These are phyloP conservation scores for Aspergillus aculeatinus DNA, from an alignment of 2,329 filamentous ascomycete species.

Conservation along the genomic window DNA sequence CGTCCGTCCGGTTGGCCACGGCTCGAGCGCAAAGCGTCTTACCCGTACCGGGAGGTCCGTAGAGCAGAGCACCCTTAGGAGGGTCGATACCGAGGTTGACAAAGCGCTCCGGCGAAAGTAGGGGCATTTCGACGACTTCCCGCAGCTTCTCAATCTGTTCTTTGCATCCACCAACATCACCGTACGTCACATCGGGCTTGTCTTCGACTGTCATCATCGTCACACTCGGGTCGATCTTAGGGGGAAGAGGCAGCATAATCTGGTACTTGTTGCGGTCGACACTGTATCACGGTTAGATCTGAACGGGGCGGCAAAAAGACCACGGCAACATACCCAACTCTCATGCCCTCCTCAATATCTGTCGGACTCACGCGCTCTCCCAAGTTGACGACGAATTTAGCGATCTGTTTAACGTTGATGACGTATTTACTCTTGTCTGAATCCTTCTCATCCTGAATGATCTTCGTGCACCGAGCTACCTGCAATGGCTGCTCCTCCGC, in stretches of 20 bases:
- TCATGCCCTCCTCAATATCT: constrained; percentile 99
- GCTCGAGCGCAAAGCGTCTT: constrained; percentile 98
- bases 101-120: constrained; percentile 93
- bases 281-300: constrained; percentile 36
- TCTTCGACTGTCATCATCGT: constrained; percentile 99
- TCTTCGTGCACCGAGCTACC: constrained; percentile 97
- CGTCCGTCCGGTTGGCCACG: constrained; percentile 95
- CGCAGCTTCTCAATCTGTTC: constrained; percentile 99
- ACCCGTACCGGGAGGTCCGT: constrained; percentile 96
- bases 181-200: constrained; percentile 98
- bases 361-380: constrained; percentile 96
- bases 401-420: constrained; percentile 99
- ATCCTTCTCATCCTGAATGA: constrained; percentile 95
- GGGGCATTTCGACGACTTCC: constrained; percentile 97
- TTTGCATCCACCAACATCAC: constrained; percentile 97
- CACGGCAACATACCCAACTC: constrained; percentile 66
- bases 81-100: constrained; percentile 99
- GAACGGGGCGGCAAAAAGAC: not conserved
- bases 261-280: constrained; percentile 99
- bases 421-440: constrained; percentile 99
- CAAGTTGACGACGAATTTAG: constrained; percentile 97
- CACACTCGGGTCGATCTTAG: constrained; percentile 97
- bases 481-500: constrained; percentile 96
- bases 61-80: constrained; percentile 93
- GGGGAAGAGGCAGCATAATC: constrained; percentile 90